Base-by-base conservation (phyloP, 306 rosid species). In the Comarum palustre region DNA sequence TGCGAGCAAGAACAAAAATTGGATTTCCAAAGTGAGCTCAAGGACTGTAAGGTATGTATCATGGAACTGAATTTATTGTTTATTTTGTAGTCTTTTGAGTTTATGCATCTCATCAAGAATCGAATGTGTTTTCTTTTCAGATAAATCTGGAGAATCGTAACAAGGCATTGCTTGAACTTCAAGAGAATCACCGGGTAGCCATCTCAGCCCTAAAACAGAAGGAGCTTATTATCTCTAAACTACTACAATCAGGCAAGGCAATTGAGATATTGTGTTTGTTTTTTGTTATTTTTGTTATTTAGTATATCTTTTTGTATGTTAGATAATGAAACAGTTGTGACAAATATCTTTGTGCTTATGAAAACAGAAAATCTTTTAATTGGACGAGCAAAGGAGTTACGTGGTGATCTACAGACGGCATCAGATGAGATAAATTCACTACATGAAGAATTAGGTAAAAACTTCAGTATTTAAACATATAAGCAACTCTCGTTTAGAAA, bases 1-100 rank as follows among this genome's bases (percentile, higher is more conserved):
- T 71, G 77, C 8, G 97, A 93, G 78, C 90, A 89, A 86, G 96
- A 93, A 75, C 88, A 84, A 82, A 93, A 86, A 80, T 77, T 82
- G 76, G 88, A 85, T 76, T 61, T 90, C 61, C 90, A 90, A 83
- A 80, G 81, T 3, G 93, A 86, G 84, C 92, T 93, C 43, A 86
- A 86, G 73, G 92, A 85, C 58, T 93, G 97, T 84, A 86, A 84
- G 92, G 98, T 89, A 66, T 64, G 24, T 59, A 59, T 39, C 57
- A 47, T 51, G 8, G 11, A 29, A 32, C 22, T 60, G 14, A 8
- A 24, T 7, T 58, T 34, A 10, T 77, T 67, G 5, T 38, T 39
- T 68, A 58, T 20, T 32, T 24, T 15, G 1, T 38, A 48, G 31
- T 47, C 27, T 54, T 41, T 51, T 47, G 34, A 63, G 19, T 66